phyloP scores from a whole-genome alignment of 352 stramenopile species.

The Peronosclerospora sorghi region DNA sequence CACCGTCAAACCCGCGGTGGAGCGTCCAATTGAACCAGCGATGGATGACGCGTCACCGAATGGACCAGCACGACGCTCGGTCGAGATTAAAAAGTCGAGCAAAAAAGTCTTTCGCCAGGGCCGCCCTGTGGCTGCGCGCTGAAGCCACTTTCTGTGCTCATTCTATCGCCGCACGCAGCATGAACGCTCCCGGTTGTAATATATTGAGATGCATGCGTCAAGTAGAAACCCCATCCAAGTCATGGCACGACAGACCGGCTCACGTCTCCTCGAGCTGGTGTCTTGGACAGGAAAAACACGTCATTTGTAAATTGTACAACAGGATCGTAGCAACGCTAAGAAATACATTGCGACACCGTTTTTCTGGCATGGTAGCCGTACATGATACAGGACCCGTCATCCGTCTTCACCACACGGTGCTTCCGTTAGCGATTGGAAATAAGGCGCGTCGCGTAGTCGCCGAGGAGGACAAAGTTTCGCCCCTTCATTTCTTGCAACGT shows the following conservation, averaged over 20 bases:
- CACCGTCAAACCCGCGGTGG: neutral
- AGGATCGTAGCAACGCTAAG: no score
- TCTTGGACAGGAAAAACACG: no score
- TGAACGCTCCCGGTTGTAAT: constrained; percentile 22
- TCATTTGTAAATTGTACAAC: no score
- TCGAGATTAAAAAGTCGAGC: constrained; percentile 29
- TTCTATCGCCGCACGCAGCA: constrained; percentile 8
- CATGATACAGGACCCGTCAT: no score
- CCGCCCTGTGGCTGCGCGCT: constrained; percentile 14
- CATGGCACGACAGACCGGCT: neutral
- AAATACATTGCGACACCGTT: no score
- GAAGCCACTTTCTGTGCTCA: neutral
- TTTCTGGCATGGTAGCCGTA: no score
- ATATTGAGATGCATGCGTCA: constrained; percentile 13
- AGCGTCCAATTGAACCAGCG: neutral
- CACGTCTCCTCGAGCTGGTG: no score
- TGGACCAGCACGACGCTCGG: constrained; percentile 8
- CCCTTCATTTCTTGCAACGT: no score
- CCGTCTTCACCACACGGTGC: no score
- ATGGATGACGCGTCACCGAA: constrained; percentile 3
- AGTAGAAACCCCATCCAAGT: constrained; percentile 1
- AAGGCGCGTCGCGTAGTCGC: no score
- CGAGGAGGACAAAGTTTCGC: no score
- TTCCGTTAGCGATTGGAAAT: no score
- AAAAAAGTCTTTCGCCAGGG: constrained; percentile 32